Conservation (phyloP, 352 stramenopile species). For the Pythium phragmitis region DNA sequence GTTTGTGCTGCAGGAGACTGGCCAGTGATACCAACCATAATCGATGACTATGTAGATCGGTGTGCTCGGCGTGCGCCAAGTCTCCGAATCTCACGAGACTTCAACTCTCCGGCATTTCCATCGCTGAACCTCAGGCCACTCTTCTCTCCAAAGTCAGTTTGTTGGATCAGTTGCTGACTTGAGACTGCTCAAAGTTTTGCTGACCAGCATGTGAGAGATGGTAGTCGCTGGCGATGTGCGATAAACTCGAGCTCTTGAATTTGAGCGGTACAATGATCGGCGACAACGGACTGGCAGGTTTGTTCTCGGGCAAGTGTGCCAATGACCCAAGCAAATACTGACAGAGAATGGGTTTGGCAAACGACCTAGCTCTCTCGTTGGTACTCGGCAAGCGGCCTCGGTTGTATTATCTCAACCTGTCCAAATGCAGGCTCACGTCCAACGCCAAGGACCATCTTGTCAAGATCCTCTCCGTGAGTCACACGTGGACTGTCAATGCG, state of each 20-base stretch:
- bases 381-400: slow-evolving; percentile 39
- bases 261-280: slow-evolving; percentile 7
- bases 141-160: slow-evolving; percentile 20
- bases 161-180: neutral
- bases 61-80: slow-evolving; percentile 8
- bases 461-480: slow-evolving; percentile 57
- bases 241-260: slow-evolving; percentile 21
- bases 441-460: slow-evolving; percentile 47
- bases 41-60: slow-evolving; percentile 8
- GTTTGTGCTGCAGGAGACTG: neutral
- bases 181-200: neutral
- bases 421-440: slow-evolving; percentile 46
- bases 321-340: neutral
- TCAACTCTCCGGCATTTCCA: slow-evolving; percentile 19
- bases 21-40: neutral
- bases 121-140: slow-evolving; percentile 5
- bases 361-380: slow-evolving; percentile 3
- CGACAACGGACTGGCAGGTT: slow-evolving; percentile 24
- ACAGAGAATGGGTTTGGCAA: neutral
- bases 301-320: neutral
- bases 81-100: slow-evolving; percentile 14
- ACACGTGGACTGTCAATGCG: neutral
- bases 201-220: neutral
- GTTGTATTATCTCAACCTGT: slow-evolving; percentile 44
- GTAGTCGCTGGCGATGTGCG: slow-evolving; percentile 17